Evolutionary conservation across 352 stramenopile genomes (phyloP), one percentile per base, ranked within the genome.

Genomic region (Pythium myriotylum): DNA sequence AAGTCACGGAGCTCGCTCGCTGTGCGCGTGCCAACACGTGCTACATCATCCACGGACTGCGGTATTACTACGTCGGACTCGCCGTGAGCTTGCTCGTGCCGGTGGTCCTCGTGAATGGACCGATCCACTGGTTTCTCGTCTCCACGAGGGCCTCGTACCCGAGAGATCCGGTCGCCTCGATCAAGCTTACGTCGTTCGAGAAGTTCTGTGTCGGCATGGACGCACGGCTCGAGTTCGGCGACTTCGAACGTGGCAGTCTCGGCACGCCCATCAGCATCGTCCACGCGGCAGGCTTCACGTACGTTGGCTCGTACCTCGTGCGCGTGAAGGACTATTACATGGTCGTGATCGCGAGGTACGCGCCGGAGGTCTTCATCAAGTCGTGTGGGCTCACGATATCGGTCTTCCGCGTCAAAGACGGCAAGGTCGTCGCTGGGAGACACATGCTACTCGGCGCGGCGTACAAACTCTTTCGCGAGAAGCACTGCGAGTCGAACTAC

Each of bases 251-350:
- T 19, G 26, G 13, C 39, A 49, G 4, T 2, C 14, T 4, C 14
- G 57, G 46, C 12, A 65, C 57, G 29, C 47, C 57, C 47, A 57
- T 65, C 27, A 59, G 49, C 17, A 58, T 55, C 41, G 58, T 54
- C 27, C 40, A 59, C 42, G 48, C 49, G 1, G 49, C 58, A 1
- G 49, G 58, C 7, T 66, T 54, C 49, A 66, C 48, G 22, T 59
- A 59, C 41, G 20, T 59, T 2, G 58, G 58, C 1, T 20, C 39
- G 49, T 66, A 59, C 37, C 58, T 66, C 27, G 58, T 66, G 40
- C 58, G 49, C 13, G 39, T 66, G 39, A 59, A 66, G 26, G 49
- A 54, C 42, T 66, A 43, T 20, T 66, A 59, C 50, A 45, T 66
- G 39, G 58, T 66, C 8, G 48, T 65, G 19, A 20, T 59, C 14